Base-by-base conservation (phyloP, 441 rosid genomes). In the Erodium texanum region DNA sequence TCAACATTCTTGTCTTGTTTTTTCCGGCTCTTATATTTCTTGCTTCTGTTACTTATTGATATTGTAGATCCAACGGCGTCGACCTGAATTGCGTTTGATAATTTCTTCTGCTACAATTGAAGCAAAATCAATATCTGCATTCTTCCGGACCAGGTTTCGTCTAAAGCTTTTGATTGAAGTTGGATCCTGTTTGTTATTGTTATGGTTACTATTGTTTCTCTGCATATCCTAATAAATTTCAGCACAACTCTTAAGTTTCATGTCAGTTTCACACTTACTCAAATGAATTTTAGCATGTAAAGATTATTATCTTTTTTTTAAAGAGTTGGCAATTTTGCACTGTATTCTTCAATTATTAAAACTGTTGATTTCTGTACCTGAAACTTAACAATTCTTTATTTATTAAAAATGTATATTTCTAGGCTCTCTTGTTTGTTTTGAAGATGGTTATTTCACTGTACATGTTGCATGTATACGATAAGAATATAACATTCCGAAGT, bases 61-160 rank as follows among this genome's bases (percentile, higher is more conserved):
- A 76, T 64, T 68, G 18, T 75, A 91, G 98, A 87, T 94, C 69
- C 99, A 89, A 79, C 87, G 83, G 15, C 84, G 96, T 38, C 85
- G 97, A 66, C 91, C 98, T 76, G 98, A 92, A 66, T 75, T 94
- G 69, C 97, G 97, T 24, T 78, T 94, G 74, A 81, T 94, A 24
- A 92, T 94, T 72, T 86, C 98, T 10, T 94, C 99, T 24, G 99
- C 98, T 73, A 94, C 97, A 62, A 94, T 94, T 62, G 98, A 91
- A 82, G 98, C 94, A 14, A 88, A 92, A 74, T 73, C 92, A 18
- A 89, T 94, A 85, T 79, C 88, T 66, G 78, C 85, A 75, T 94
- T 94, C 83, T 94, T 94, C 78, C 84, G 66, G 63, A 23, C 80
- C 78, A 85, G 99, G 98, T 93, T 76, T 64, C 68, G 27, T 72